These are phyloP conservation scores for Canna indica DNA, from an alignment of 176 grass and related monocot genomes.

Conservation along the genomic window DNA sequence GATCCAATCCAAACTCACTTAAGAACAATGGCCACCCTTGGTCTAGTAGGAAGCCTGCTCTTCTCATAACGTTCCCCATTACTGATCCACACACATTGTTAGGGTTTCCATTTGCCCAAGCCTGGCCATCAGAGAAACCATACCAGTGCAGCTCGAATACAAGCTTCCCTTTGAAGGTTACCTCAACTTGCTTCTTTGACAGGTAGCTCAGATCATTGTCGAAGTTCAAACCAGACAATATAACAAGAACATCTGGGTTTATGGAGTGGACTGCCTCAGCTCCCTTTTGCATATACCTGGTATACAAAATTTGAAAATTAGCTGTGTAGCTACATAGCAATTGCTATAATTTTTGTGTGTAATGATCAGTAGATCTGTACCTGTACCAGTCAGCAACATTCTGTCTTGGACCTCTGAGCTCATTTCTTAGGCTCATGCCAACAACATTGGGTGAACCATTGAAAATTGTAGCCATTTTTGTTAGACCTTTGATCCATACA, in stretches of 20 bases:
- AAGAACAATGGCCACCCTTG: slow-evolving; percentile 16
- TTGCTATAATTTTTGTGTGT: background rate
- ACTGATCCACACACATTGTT: slow-evolving; percentile 5
- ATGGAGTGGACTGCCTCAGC: slow-evolving; percentile 1
- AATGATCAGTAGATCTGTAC: background rate
- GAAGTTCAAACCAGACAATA: slow-evolving; percentile 8
- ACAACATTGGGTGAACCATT: background rate
- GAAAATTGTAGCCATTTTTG: slow-evolving; percentile 8
- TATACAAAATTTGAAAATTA: background rate
- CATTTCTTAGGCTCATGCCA: slow-evolving; percentile 16
- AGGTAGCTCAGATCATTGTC: slow-evolving; percentile 6
- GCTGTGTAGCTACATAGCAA: background rate
- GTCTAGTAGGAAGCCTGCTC: slow-evolving; percentile 10
- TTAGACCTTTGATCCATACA: slow-evolving; percentile 8
- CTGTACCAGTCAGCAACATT: slow-evolving; percentile 8
- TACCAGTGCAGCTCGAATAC: slow-evolving; percentile 16
- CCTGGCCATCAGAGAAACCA: slow-evolving; percentile 4
- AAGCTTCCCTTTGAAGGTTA: slow-evolving; percentile 1
- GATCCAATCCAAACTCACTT: slow-evolving; percentile 12
- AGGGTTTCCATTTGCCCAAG: slow-evolving; percentile 5
- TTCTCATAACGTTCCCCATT: slow-evolving; percentile 1
- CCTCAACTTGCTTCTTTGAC: background rate
- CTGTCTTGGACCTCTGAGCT: slow-evolving; percentile 9
- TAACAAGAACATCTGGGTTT: slow-evolving; percentile 6
- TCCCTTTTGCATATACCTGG: slow-evolving; percentile 12